Base-by-base conservation (phyloP, 805 yeast species). In the Candida saitoana region DNA sequence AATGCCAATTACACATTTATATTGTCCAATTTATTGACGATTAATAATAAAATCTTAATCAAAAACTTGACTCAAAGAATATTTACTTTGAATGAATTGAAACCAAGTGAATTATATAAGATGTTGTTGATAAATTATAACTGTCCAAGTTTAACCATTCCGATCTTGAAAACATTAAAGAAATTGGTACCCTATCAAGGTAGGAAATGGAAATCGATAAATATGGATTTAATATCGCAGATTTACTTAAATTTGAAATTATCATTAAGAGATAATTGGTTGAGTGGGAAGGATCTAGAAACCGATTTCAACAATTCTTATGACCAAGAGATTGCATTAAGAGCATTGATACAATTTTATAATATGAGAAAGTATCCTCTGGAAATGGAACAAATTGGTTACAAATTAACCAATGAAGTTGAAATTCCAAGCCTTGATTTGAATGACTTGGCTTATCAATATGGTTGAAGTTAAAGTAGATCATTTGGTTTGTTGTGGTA, bases 151-250 rank as follows among this genome's bases (percentile, higher is more conserved):
- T 60, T 88, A 18, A 82, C 85, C 63, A 69, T 69, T 38, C 90
- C 95, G 1, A 79, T 86, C 3, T 66, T 90, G 52, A 82, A 81
- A 54, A 74, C 86, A 1, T 68, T 90, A 45, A 89, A 87, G 58
- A 81, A 85, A 47, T 73, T 89, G 39, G 81, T 89, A 1, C 96
- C 97, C 0, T 87, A 84, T 63, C 90, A 87, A 54, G 96, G 96
- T 15, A 80, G 93, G 45, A 89, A 90, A 60, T 91, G 99, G 99
- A 82, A 89, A 51, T 77, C 89, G 11, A 78, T 81, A 48, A 93
- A 91, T 57, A 91, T 93, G 97, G 96, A 90, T 49, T 69, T 93
- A 36, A 86, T 91, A 3, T 87, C 96, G 0, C 82, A 87, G 46
- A 89, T 91, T 2, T 91, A 85, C 54, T 59, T 93, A 19, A 81